Conservation (phyloP, 257 asterid genomes). For the Thymus quinquecostatus region DNA sequence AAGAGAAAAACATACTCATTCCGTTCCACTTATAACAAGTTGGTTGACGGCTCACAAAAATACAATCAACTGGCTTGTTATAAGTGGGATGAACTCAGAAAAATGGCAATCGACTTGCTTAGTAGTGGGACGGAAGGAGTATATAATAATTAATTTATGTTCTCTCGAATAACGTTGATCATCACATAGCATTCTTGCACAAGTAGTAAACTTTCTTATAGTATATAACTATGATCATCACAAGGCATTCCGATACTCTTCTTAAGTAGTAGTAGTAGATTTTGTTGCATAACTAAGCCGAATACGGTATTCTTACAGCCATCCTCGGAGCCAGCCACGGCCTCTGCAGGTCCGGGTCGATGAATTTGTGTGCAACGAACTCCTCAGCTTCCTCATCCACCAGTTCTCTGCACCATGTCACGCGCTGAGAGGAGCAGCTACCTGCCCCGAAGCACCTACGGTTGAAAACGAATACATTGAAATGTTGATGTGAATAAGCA, state of each 20-base stretch:
- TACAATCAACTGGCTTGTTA: too few species aligned
- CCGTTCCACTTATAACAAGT: too few species aligned
- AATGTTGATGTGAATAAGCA: too few species aligned
- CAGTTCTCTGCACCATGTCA: constrained; percentile 85
- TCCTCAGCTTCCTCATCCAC: constrained; percentile 83
- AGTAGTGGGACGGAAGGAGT: too few species aligned
- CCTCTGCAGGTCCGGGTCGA: constrained; percentile 74
- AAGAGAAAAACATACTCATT: background rate
- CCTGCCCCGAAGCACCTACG: constrained; percentile 92
- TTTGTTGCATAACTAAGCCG: constrained; percentile 48
- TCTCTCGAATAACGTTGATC: background rate
- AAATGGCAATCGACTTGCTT: too few species aligned
- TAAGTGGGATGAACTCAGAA: too few species aligned
- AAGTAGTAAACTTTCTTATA: too few species aligned
- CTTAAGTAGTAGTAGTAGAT: background rate
- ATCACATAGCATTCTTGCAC: too few species aligned
- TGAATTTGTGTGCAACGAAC: constrained; percentile 65
- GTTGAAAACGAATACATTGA: too few species aligned
- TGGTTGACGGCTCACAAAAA: too few species aligned
- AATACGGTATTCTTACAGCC: constrained; percentile 72
- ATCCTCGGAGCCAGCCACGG: constrained; percentile 82
- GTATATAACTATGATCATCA: background rate
- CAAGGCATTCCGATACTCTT: constrained; percentile 7
- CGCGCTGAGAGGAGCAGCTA: constrained; percentile 77
- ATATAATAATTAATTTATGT: background rate